Base-by-base conservation (phyloP, 306 rosid genomes). In the Prinsepia uniflora region DNA sequence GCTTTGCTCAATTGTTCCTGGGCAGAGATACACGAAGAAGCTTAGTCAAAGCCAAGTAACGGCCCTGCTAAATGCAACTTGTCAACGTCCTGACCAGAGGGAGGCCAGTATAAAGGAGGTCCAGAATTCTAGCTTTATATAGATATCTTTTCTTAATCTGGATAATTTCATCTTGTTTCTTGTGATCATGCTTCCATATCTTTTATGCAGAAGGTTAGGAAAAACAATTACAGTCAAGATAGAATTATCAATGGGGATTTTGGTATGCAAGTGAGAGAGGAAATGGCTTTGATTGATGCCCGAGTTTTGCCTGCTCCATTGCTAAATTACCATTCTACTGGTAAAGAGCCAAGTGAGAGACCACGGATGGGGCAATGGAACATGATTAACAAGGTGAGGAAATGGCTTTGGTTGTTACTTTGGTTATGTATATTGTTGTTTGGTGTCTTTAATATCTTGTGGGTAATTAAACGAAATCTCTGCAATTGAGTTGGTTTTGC, bases 291-390 rank as follows among this genome's bases (percentile, higher is more conserved):
- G 47, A 36, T 90, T 6, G 80, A 85, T 13, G 98, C 98, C 13
- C 86, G 98, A 5, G 92, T 92, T 30, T 74, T 92, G 40, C 81
- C 95, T 2, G 73, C 96, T 0, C 98, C 98, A 0, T 56, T 0
- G 99, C 92, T 94, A 6, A 81, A 68, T 17, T 94, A 91, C 71
- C 81, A 85, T 81, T 82, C 64, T 0, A 68, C 74, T 1, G 88
- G 98, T 0, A 65, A 2, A 45, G 89, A 84, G 36, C 6, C 77
- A 24, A 68, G 2, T 7, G 92, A 83, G 59, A 78, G 80, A 19
- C 99, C 99, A 0, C 12, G 5, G 9, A 83, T 86, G 89, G 99
- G 97, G 8, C 88, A 85, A 6, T 94, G 99, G 97, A 94, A 94
- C 20, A 94, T 91, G 97, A 94, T 87, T 0, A 60, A 83, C 7